These are phyloP conservation scores for Paecilomyces dactylethromorphus DNA, from an alignment of 2,329 filamentous ascomycete genomes.

Conservation along the genomic window DNA sequence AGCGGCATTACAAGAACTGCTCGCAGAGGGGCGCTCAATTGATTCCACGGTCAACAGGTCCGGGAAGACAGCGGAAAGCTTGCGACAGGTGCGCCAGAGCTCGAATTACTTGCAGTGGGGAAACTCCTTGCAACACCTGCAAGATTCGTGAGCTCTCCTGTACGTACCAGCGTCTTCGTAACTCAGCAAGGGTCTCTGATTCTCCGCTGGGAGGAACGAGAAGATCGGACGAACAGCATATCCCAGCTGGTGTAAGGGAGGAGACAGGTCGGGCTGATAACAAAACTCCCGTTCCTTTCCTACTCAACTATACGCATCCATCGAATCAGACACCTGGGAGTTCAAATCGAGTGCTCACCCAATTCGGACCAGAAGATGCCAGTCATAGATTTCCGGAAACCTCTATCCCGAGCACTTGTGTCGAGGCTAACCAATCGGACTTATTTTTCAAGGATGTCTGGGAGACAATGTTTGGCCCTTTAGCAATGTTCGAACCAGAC, in stretches of 20 bases:
- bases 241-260: background rate
- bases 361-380: background rate
- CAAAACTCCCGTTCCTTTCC: background rate
- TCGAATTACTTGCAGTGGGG: background rate
- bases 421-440: background rate
- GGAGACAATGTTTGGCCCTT: background rate
- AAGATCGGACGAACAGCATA: background rate
- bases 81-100: background rate
- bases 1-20: background rate
- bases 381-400: background rate
- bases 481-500: background rate
- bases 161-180: background rate
- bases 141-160: background rate
- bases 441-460: background rate
- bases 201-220: background rate
- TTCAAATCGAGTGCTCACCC: background rate
- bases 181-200: background rate
- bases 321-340: background rate
- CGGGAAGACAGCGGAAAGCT: background rate
- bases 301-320: background rate
- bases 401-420: background rate
- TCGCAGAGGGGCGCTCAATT: background rate
- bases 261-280: background rate
- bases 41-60: background rate
- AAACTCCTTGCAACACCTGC: background rate